Evolutionary conservation across 75 land plant species (phyloP), one percentile per base, ranked within the genome.

Genomic region (Cupressus sempervirens): DNA sequence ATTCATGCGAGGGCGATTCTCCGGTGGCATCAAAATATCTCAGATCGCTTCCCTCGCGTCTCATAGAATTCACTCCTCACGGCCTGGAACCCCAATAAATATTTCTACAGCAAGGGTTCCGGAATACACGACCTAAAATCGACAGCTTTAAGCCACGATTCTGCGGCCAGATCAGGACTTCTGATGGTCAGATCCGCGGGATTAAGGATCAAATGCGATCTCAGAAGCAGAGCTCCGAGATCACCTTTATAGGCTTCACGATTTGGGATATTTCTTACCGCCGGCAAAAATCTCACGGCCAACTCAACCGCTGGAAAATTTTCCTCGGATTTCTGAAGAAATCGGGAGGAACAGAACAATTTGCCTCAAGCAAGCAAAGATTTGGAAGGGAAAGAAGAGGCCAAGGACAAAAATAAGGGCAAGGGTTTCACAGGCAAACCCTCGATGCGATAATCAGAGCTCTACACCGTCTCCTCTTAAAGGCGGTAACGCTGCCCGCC

Each of bases 401-500:
- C 11, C 11, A 36, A 35, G 11, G 7, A 79, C 46, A 41, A 79
- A 79, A 18, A 79, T 43, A 43, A 79, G 56, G 83, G 40, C 30
- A 54, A 50, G 56, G 83, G 83, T 79, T 79, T 79, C 83, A 82
- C 62, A 82, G 36, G 34, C 48, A 2, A 45, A 45, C 83, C 84
- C 36, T 72, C 35, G 50, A 84, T 84, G 84, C 12, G 76, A 72
- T 40, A 16, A 67, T 67, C 80, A 5, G 45, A 10, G 46, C 12
- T 13, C 84, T 73, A 23, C 80, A 73, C 41, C 84, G 7, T 15
- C 83, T 18, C 8, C 15, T 84, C 84, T 84, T 84, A 84, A 84
- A 84, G 84, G 84, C 84, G 41, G 84, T 67, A 73, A 72, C 30
- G 18, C 81, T 84, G 84, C 84, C 84, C 84, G 77, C 32, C 16